These are phyloP conservation scores for Plasmopara viticola DNA, from an alignment of 352 stramenopile species.

Conservation along the genomic window DNA sequence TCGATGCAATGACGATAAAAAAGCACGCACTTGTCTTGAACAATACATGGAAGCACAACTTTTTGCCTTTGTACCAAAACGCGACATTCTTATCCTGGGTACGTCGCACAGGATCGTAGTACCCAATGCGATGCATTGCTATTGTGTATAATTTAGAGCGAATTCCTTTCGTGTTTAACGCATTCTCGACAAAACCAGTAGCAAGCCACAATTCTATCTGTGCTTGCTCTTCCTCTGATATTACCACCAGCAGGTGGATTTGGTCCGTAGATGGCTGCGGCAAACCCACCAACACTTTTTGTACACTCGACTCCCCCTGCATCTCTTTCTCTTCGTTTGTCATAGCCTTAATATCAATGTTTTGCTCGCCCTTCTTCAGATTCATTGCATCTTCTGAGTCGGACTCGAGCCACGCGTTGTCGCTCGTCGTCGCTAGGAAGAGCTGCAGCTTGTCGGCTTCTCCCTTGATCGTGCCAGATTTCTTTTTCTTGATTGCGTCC, in stretches of 20 bases:
- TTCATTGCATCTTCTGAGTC: no score
- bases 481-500: no score
- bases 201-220: conserved; percentile 6
- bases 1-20: conserved; percentile 4
- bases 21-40: conserved; percentile 11
- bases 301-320: no score
- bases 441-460: no score
- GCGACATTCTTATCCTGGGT: conserved; percentile 6
- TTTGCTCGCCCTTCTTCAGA: no score
- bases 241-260: background rate
- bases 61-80: conserved; percentile 12
- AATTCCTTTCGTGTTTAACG: conserved; percentile 4
- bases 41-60: conserved; percentile 9
- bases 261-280: background rate
- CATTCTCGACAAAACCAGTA: conserved; percentile 10
- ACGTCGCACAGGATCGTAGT: conserved; percentile 10
- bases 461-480: no score
- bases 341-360: no score
- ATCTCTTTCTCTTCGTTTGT: no score
- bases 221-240: background rate
- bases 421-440: no score
- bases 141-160: conserved; percentile 7
- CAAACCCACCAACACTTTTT: background rate
- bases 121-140: conserved; percentile 11
- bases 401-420: no score